These are phyloP conservation scores for Mucor racemosus DNA, from an alignment of 371 early-diverging fungal species.

Conservation along the genomic window DNA sequence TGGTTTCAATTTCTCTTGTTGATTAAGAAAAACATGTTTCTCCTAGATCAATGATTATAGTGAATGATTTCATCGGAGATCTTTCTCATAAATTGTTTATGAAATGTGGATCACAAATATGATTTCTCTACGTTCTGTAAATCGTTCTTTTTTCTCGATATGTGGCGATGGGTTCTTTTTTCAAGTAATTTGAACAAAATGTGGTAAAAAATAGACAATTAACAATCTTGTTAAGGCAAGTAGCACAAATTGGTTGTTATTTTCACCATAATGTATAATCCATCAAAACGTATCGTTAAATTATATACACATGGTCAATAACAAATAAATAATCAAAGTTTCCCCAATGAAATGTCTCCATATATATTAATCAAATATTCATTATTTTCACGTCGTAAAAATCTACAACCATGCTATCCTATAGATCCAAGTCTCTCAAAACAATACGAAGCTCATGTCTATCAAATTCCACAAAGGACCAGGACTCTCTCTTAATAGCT, in stretches of 20 bases:
- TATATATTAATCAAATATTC: neutral
- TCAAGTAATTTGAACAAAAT: neutral
- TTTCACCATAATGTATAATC: neutral
- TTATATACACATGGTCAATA: neutral
- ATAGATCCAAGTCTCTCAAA: too few species aligned
- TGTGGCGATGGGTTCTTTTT: neutral
- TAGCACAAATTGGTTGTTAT: conserved; percentile 1
- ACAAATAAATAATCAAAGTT: conserved; percentile 8
- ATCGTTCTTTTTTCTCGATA: neutral
- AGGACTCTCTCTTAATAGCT: neutral
- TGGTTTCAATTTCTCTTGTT: neutral
- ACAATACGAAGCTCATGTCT: neutral
- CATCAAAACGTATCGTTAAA: neutral
- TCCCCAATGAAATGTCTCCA: conserved; percentile 6
- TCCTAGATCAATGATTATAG: neutral
- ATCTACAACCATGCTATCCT: neutral
- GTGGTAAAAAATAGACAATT: neutral
- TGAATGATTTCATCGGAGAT: neutral
- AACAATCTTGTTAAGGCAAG: neutral
- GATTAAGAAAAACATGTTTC: neutral
- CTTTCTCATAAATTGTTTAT: neutral
- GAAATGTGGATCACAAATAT: neutral
- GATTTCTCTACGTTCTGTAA: neutral
- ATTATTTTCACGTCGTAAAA: neutral
- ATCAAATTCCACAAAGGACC: neutral